Evolutionary conservation across 306 rosid species (phyloP), one percentile per base, ranked within the genome.

Genomic region (Rubus parviflorus): DNA sequence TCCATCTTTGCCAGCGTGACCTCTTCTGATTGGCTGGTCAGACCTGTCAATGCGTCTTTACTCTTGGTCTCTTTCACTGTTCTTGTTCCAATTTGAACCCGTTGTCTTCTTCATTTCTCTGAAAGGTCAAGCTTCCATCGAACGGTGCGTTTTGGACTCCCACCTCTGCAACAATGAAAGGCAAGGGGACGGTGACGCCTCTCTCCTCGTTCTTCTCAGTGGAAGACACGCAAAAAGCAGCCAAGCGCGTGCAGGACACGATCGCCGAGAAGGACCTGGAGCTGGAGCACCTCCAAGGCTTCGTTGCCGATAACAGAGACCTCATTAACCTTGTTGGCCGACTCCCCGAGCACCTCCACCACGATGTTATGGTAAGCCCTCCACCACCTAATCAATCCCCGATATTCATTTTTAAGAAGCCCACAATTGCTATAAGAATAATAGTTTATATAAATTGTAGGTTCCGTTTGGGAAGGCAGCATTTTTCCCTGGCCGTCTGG

Each of bases 401-500:
- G 8, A 8, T 20, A 6, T 0, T 5, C 3, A 23, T 14, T 7
- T 4, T 30, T 30, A 30, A 30, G 0, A 37, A 14, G 14, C 1
- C 19, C 5, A 2, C 0, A 62, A 35, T 35, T 6, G 4, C 46
- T 4, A 42, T 42, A 42, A 42, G 6, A 42, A 42, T 42, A 3
- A 42, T 42, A 42, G 35, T 2, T 30, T 30, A 30, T 30, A 2
- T 42, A 42, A 42, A 25, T 68, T 25, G 25, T 74, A 94, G 98
- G 98, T 92, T 65, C 98, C 98, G 22, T 90, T 94, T 86, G 98
- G 98, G 6, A 90, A 94, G 78, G 96, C 95, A 5, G 97, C 98
- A 14, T 94, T 94, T 61, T 94, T 94, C 77, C 98, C 98, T 0
- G 98, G 98, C 53, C 91, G 97, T 60, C 82, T 92, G 88, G 82